These are phyloP conservation scores for Linum lewisii DNA, from an alignment of 345 rosid species.

Conservation along the genomic window DNA sequence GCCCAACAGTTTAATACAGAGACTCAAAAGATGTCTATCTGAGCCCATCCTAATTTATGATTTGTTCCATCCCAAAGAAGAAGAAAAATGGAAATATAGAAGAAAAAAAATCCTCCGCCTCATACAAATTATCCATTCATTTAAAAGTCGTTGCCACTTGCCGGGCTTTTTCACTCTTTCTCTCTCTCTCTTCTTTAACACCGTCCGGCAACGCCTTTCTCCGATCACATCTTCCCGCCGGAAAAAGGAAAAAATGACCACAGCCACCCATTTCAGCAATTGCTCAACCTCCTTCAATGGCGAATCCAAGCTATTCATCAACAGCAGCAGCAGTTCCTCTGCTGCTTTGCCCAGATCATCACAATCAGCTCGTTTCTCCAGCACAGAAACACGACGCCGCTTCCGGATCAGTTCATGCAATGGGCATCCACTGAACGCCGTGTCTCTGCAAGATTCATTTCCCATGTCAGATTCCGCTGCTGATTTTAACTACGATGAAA, in stretches of 20 bases:
- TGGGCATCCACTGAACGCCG: constrained; percentile 44
- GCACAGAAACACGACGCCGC: neutral
- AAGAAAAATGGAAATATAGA: too few relatives aligned
- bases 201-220: neutral
- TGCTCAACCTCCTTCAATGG: neutral
- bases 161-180: neutral
- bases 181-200: neutral
- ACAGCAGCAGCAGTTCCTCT: neutral
- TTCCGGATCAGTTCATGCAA: constrained; percentile 54
- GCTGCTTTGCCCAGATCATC: neutral
- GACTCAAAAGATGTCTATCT: too few relatives aligned
- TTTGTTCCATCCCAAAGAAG: neutral
- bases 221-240: neutral
- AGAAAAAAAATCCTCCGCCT: neutral
- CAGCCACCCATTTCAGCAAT: neutral
- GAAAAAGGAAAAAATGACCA: neutral
- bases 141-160: neutral
- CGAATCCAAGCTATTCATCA: neutral
- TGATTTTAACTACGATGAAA: neutral
- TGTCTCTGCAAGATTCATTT: constrained; percentile 39
- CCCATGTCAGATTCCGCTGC: constrained; percentile 16
- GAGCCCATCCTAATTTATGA: too few relatives aligned
- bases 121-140: neutral
- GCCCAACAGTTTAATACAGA: too few relatives aligned
- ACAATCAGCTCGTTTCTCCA: neutral